Conservation (phyloP, 192 early-diverging fungal species). For the Martensiomyces pterosporus region DNA sequence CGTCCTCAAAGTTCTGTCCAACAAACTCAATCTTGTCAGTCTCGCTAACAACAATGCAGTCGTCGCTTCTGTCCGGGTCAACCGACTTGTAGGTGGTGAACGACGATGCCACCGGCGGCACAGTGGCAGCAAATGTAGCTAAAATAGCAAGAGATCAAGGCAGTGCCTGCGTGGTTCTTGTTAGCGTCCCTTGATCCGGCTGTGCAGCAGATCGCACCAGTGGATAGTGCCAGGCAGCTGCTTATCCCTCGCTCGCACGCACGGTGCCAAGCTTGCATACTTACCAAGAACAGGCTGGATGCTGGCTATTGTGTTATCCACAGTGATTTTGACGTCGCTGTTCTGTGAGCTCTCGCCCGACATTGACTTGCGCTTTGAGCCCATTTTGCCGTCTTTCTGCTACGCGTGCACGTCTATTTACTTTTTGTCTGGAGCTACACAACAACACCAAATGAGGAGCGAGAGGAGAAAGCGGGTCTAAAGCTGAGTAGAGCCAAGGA, state of each 20-base stretch:
- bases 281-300: constrained; percentile 39
- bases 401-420: no score
- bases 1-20: constrained; percentile 64
- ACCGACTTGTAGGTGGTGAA: constrained; percentile 35
- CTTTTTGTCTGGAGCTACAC: no score
- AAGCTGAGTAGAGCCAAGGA: no score
- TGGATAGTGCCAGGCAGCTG: no score
- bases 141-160: neutral
- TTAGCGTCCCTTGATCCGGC: no score
- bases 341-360: constrained; percentile 5
- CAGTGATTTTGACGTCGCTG: constrained; percentile 20
- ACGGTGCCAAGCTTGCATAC: neutral
- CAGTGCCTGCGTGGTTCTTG: neutral
- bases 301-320: constrained; percentile 30
- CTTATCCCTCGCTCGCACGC: neutral
- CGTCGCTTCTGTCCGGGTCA: constrained; percentile 12
- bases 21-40: constrained; percentile 73
- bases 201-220: no score
- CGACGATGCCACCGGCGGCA: constrained; percentile 35
- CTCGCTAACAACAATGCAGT: constrained; percentile 57
- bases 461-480: no score
- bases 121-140: constrained; percentile 32
- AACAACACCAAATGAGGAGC: no score
- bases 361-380: constrained; percentile 35
- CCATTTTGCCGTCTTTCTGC: no score